phyloP scores from a whole-genome alignment of 2,329 filamentous ascomycete species.

The Harringtonia lauricola region DNA sequence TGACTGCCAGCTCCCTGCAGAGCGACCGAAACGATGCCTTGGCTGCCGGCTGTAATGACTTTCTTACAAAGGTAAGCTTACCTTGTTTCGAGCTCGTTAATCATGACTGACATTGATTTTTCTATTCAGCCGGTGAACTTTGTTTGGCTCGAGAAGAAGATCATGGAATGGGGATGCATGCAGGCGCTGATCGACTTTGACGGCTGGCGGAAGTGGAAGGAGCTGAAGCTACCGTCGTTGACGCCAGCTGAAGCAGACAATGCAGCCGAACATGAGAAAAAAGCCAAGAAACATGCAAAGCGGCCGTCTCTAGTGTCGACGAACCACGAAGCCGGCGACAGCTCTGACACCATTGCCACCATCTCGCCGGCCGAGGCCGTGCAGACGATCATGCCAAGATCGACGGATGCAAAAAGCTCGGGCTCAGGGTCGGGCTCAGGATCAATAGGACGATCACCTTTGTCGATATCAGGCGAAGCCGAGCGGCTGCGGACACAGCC shows the following conservation, averaged over 20 bases:
- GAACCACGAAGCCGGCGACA: neutral
- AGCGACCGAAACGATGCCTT: constrained; percentile 91
- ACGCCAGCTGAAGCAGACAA: neutral
- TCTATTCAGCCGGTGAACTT: constrained; percentile 79
- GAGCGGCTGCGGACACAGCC: too few species aligned
- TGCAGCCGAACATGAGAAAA: constrained; percentile 14
- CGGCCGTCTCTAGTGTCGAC: neutral
- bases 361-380: constrained; percentile 1
- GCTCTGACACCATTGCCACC: neutral
- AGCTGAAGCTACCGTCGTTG: constrained; percentile 37
- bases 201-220: constrained; percentile 96
- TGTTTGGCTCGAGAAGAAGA: constrained; percentile 92
- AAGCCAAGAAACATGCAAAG: constrained; percentile 4
- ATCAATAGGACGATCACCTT: neutral
- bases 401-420: too few species aligned
- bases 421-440: neutral
- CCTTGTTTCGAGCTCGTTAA: too few species aligned
- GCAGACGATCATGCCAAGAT: too few species aligned
- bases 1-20: constrained; percentile 89
- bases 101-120: too few species aligned
- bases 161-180: constrained; percentile 99
- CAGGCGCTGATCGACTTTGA: constrained; percentile 97
- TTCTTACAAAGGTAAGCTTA: constrained; percentile 78
- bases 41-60: constrained; percentile 95
- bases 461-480: neutral